Evolutionary conservation across 2,329 filamentous ascomycete genomes (phyloP), one percentile per base, ranked within the genome.

Genomic region (Diaporthe citri): DNA sequence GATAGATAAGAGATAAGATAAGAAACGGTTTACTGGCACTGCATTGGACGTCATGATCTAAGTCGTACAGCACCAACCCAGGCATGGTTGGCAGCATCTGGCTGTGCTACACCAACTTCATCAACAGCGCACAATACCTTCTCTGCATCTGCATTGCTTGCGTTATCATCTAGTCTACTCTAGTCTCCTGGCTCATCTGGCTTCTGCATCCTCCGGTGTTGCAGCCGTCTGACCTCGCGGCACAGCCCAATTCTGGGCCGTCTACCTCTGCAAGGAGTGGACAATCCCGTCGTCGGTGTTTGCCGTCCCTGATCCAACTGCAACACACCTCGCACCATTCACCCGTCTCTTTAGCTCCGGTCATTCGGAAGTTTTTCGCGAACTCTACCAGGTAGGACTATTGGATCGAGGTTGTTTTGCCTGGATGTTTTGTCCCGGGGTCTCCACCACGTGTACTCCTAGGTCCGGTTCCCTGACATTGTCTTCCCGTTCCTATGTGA

Each of bases 1-100:
- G 9, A 41, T 31, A 74, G 70, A 75, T 72, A 72, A 72, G 57
- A 60, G 74, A 69, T 69, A 60, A 60, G 74, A 75, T 75, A 75
- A 73, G 74, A 41, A 48, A 69, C 56, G 43, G 73, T 41, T 20
- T 34, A 39, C 20, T 22, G 48, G 39, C 36, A 72, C 56, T 34
- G 52, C 67, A 71, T 71, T 48, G 55, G 67, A 60, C 41, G 59
- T 59, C 51, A 73, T n/a, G 31, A 48, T 28, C 43, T 43, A 25
- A 74, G 34, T 39, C 34, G 39, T 48, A 67, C 62, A 51, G 28
- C 64, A 55, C 64, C 64, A 69, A 17, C 8, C 46, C 48, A 55
- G 8, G 22, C 64, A 55, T 55, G 48, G 64, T 20, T 52, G 41
- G 55, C n/a, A 17, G 36, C 67, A 48, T 55, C 22, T 43, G 48